A percentile compares a stretch with the other conserved stretches of the same genome.
These are phyloP conservation scores for Penicillium sp. DNA, from an alignment of 2,329 filamentous ascomycete genomes.

Conservation along the genomic window DNA sequence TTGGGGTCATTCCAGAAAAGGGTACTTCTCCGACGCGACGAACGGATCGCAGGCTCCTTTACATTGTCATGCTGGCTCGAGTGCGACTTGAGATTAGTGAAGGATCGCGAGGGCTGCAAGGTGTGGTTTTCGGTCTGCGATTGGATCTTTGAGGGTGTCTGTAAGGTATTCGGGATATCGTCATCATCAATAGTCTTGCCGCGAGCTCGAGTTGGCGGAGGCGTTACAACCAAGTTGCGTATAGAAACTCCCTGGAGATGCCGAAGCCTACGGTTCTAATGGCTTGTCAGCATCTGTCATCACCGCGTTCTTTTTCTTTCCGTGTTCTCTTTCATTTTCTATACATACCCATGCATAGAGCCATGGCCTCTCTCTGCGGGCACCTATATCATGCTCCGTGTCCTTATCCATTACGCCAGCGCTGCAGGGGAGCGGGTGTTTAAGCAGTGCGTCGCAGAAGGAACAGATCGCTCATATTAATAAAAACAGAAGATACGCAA, in stretches of 20 bases:
- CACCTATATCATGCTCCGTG: constrained; percentile 22
- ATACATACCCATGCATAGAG: constrained; percentile 47
- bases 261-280: constrained; percentile 72
- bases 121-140: constrained; percentile 43
- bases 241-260: constrained; percentile 80
- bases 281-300: constrained; percentile 10
- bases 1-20: constrained; percentile 55
- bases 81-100: constrained; percentile 43
- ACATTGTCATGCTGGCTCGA: constrained; percentile 11
- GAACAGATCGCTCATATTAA: constrained; percentile 14
- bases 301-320: background rate
- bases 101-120: constrained; percentile 53
- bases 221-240: constrained; percentile 68
- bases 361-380: constrained; percentile 42
- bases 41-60: constrained; percentile 15
- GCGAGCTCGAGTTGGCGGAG: constrained; percentile 43
- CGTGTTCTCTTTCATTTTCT: background rate
- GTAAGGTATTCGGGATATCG: constrained; percentile 57
- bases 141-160: constrained; percentile 59
- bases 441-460: background rate
- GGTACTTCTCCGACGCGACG: constrained; percentile 48
- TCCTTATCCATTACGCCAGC: constrained; percentile 9
- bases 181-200: constrained; percentile 66
- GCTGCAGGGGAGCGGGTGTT: background rate
- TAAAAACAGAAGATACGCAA: background rate